Evolutionary conservation across 2,329 filamentous ascomycete species (phyloP).

Genomic region (Knoxdaviesia capensis): DNA sequence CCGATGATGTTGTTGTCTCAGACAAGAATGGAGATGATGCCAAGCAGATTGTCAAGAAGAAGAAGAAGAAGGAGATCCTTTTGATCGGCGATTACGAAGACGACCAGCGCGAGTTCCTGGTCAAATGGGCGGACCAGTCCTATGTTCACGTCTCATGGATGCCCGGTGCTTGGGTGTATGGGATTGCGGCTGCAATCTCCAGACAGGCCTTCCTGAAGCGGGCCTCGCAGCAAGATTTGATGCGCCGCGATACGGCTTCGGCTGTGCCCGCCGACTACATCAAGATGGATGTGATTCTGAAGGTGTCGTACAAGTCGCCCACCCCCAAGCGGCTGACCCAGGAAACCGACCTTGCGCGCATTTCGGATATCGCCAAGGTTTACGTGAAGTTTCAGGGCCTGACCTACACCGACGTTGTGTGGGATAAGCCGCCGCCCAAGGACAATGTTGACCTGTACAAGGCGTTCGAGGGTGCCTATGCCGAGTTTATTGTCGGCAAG

Average conservation of each 20-base stretch:
- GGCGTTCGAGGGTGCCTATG: constrained; percentile 67
- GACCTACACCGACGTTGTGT: constrained; percentile 75
- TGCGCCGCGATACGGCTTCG: constrained; percentile 50
- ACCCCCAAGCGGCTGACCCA: constrained; percentile 34
- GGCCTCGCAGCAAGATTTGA: constrained; percentile 32
- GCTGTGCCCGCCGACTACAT: constrained; percentile 79
- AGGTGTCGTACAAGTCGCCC: constrained; percentile 36
- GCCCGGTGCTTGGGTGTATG: constrained; percentile 75
- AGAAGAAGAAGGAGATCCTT: not conserved
- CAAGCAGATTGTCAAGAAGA: not conserved
- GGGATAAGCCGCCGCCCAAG: constrained; percentile 59
- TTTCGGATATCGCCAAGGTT: constrained; percentile 51
- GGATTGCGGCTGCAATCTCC: constrained; percentile 41
- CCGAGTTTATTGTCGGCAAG: constrained; percentile 64
- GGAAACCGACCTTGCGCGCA: constrained; percentile 49
- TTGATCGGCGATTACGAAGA: constrained; percentile 24
- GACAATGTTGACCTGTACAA: constrained; percentile 48
- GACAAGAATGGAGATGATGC: not conserved
- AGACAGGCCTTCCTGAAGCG: constrained; percentile 59
- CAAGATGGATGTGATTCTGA: constrained; percentile 72
- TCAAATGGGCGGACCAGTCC: constrained; percentile 70
- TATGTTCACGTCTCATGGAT: constrained; percentile 76
- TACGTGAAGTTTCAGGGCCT: constrained; percentile 87
- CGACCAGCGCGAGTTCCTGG: constrained; percentile 73
- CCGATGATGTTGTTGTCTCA: constrained; percentile 5